phyloP scores from a whole-genome alignment of 345 rosid genomes.

The Streptanthus diversifolius region DNA sequence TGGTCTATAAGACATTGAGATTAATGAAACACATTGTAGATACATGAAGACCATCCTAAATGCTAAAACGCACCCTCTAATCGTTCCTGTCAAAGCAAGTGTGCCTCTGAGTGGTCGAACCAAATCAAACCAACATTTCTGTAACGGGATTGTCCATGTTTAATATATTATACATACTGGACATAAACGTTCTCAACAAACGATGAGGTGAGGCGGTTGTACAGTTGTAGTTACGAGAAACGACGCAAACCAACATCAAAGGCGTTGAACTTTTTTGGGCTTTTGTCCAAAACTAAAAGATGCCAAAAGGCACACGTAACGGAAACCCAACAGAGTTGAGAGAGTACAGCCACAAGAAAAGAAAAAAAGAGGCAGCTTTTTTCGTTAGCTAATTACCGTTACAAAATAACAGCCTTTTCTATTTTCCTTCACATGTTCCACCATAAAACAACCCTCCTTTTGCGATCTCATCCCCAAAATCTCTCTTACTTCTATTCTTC shows the following conservation, averaged over 20 bases:
- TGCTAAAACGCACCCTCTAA: neutral
- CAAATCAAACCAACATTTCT: neutral
- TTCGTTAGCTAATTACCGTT: conserved; percentile 21
- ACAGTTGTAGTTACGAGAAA: neutral
- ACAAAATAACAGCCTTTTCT: conserved; percentile 19
- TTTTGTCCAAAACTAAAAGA: neutral
- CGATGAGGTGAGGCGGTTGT: neutral
- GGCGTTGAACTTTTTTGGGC: neutral
- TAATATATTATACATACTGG: neutral
- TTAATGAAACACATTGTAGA: neutral
- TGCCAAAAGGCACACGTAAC: neutral
- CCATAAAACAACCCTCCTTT: conserved; percentile 10
- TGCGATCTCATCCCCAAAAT: neutral
- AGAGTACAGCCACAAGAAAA: neutral
- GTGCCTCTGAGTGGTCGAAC: neutral
- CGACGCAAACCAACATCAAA: neutral
- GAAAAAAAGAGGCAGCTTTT: conserved; percentile 6
- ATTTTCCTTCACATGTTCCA: conserved; percentile 27
- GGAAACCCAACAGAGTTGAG: neutral
- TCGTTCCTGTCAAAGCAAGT: neutral
- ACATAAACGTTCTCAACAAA: conserved; percentile 1
- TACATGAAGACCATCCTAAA: neutral
- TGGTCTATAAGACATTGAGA: neutral
- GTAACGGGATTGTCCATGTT: neutral
- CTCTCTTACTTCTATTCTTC: conserved; percentile 13